Evolutionary conservation across 78 protist species (phyloP), one percentile per base, ranked within the genome.

Genomic region (Creolimax fragrantissima): DNA sequence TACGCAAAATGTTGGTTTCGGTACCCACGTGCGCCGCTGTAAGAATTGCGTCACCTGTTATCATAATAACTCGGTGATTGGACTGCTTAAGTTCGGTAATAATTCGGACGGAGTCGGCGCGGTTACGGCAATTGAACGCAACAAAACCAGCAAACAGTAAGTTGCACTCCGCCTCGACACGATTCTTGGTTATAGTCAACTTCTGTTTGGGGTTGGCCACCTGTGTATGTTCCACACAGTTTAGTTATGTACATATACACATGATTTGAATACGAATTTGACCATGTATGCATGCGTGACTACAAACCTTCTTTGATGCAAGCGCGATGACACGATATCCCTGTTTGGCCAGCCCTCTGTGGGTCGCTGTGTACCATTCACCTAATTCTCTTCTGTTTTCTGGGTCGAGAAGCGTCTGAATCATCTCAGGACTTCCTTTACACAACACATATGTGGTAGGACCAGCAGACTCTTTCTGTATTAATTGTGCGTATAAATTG

Each of bases 1-100:
- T 32, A 74, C 7, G 4, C 44, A 88, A 2, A 74, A 98, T 94
- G 36, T 92, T 43, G 37, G 97, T 39, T 89, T 94, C 91, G 5
- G 45, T 5, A 2, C 99, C 99, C 35, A 98, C 99, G 90, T 86
- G 84, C 94, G 95, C 89, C 93, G 66, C 4, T 99, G 98, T 99
- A 41, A 95, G 92, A 41, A 74, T 39, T 89, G 95, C 81, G 88
- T 99, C 99, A 81, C 99, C 99, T 2, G 99, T 99, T 92, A 99
- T 96, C 99, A 99, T 98, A 32, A 96, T 91, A 81, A 95, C 95
- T n/a, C 41, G 32, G 74, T 58, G 74, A 58, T 58, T 58, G 74
- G 74, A 58, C 4, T 5, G 3, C 6, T 43, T 11, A n/a, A 98
- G 93, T 35, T 35, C 24, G 43, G 44, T 91, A 42, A 98, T 85